phyloP scores from a whole-genome alignment of 2,329 filamentous ascomycete genomes.

The Colletotrichum simmondsii region DNA sequence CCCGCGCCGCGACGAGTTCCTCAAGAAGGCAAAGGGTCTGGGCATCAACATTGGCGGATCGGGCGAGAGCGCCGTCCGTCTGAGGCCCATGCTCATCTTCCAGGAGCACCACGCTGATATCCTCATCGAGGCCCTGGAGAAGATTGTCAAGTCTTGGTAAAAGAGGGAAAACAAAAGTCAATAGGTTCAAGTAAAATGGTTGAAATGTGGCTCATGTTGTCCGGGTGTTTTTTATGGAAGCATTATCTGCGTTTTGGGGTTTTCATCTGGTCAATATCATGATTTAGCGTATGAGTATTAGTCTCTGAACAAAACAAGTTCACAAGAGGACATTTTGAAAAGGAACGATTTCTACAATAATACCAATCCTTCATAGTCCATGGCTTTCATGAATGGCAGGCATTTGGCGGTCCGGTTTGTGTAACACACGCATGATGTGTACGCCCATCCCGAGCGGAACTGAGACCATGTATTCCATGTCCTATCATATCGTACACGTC shows the following conservation, averaged over 20 bases:
- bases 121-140: constrained; percentile 81
- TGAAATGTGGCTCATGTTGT: background rate
- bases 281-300: constrained; percentile 6
- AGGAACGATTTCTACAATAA: too few species aligned
- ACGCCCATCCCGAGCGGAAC: background rate
- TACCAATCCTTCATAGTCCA: too few species aligned
- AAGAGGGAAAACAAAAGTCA: background rate
- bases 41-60: constrained; percentile 91
- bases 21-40: constrained; percentile 80
- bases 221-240: background rate
- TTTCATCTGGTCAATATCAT: background rate
- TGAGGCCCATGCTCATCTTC: constrained; percentile 93
- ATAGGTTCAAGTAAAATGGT: too few species aligned
- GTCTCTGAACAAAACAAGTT: background rate
- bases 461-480: background rate
- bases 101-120: constrained; percentile 92
- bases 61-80: constrained; percentile 78
- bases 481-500: background rate
- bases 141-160: constrained; percentile 65
- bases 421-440: background rate
- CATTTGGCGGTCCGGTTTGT: background rate
- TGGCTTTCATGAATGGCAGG: background rate
- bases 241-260: background rate
- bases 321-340: too few species aligned
- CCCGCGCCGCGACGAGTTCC: constrained; percentile 81